A percentile compares a stretch with the other conserved stretches of the same genome.
Conservation (phyloP, 192 early-diverging fungal genomes). For the Podila minutissima region DNA sequence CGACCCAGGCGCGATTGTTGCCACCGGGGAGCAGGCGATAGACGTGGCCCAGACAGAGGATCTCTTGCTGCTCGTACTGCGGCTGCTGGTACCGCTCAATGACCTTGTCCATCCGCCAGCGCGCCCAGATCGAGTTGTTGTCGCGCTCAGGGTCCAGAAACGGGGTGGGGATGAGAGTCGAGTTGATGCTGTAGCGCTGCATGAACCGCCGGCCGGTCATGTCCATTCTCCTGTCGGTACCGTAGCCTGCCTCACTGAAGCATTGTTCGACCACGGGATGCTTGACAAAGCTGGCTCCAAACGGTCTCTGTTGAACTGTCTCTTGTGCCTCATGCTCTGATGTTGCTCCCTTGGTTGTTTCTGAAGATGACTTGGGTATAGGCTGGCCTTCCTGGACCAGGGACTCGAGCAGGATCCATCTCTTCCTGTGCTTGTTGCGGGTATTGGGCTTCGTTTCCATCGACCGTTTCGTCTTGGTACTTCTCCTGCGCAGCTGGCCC, state of each 20-base stretch:
- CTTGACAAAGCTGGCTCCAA: not conserved
- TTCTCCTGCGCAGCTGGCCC: not conserved
- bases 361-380: too few relatives aligned
- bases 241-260: conserved; percentile 29
- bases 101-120: conserved; percentile 44
- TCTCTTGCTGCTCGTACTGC: conserved; percentile 19
- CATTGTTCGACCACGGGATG: conserved; percentile 24
- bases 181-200: conserved; percentile 31
- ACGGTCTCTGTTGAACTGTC: not conserved
- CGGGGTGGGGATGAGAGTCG: conserved; percentile 21
- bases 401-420: not conserved
- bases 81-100: conserved; percentile 44
- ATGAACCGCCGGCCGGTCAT: conserved; percentile 35
- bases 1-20: conserved; percentile 27
- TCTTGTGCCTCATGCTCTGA: not conserved
- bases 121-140: conserved; percentile 30
- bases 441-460: not conserved
- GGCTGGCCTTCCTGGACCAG: too few relatives aligned
- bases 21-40: conserved; percentile 37
- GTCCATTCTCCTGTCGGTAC: conserved; percentile 25
- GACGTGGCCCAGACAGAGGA: conserved; percentile 39
- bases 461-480: not conserved
- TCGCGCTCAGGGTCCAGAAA: conserved; percentile 30
- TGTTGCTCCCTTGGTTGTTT: too few relatives aligned
- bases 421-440: not conserved